phyloP scores from a whole-genome alignment of 768 basidiomycete species.

The Myochromella boudieri region DNA sequence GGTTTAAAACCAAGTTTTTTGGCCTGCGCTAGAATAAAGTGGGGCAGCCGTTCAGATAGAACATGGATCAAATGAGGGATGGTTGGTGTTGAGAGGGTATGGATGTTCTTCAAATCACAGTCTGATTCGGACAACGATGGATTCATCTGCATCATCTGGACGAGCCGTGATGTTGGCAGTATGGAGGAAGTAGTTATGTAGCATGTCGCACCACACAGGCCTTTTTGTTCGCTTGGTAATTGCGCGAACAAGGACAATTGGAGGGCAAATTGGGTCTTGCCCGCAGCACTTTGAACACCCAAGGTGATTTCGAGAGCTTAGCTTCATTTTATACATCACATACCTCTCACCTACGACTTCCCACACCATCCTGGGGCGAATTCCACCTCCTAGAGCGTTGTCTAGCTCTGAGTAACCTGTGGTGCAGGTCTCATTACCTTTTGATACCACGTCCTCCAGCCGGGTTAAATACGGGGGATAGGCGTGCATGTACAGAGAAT shows the following conservation, averaged over 20 bases:
- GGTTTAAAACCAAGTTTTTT: conserved; percentile 44
- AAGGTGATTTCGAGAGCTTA: not conserved
- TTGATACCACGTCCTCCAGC: conserved; percentile 38
- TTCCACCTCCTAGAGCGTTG: conserved; percentile 71
- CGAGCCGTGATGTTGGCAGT: conserved; percentile 66
- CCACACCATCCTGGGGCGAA: conserved; percentile 79
- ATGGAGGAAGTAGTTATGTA: conserved; percentile 75
- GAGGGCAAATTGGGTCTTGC: conserved; percentile 91
- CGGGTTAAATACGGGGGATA: conserved; percentile 35
- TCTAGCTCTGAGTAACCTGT: conserved; percentile 79
- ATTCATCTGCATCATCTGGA: conserved; percentile 61
- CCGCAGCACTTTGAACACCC: conserved; percentile 68
- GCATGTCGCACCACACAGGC: conserved; percentile 66
- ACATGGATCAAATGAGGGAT: conserved; percentile 55
- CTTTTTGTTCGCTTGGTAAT: conserved; percentile 55
- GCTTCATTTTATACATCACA: conserved; percentile 8
- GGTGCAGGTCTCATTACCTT: conserved; percentile 53
- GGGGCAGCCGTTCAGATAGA: conserved; percentile 53
- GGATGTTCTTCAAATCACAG: conserved; percentile 56
- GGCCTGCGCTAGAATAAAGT: conserved; percentile 39
- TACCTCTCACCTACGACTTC: conserved; percentile 91
- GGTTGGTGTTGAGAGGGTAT: conserved; percentile 58
- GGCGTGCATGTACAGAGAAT: conserved; percentile 43
- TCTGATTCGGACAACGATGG: conserved; percentile 40
- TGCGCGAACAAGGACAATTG: conserved; percentile 83